Percentiles rank a stretch among this genome's conserved stretches.
phyloP scores from a whole-genome alignment of 495 filamentous ascomycete species.

The Aspergillus sclerotioniger region DNA sequence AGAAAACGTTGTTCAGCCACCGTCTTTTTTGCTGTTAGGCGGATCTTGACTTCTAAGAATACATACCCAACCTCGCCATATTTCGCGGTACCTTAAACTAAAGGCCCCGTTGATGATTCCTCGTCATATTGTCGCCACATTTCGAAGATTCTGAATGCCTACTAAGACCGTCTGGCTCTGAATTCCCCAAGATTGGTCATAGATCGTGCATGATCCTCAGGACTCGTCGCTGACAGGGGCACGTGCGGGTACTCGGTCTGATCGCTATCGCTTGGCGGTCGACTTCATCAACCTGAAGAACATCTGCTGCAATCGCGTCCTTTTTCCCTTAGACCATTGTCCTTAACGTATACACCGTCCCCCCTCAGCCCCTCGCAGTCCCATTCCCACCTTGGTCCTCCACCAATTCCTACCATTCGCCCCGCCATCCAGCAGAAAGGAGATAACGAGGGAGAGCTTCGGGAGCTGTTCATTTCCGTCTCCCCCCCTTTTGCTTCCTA shows the following conservation, averaged over 20 bases:
- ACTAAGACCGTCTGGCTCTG: not conserved
- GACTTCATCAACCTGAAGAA: slow-evolving; percentile 16
- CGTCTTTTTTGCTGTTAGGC: slow-evolving; percentile 19
- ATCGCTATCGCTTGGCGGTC: slow-evolving; percentile 18
- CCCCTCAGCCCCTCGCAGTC: not conserved
- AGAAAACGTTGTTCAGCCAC: slow-evolving; percentile 26
- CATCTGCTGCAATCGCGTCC: slow-evolving; percentile 5
- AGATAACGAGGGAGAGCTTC: slow-evolving; percentile 5
- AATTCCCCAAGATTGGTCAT: not conserved
- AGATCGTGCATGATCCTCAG: slow-evolving; percentile 9
- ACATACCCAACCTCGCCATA: slow-evolving; percentile 20
- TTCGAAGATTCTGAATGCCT: not conserved
- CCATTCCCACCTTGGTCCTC: not conserved
- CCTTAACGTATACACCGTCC: not conserved
- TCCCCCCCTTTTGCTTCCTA: slow-evolving; percentile 18
- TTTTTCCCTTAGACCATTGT: not conserved
- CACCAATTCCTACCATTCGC: too few species aligned
- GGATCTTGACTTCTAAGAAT: slow-evolving; percentile 4
- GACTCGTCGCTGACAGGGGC: slow-evolving; percentile 8
- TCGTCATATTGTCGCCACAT: not conserved
- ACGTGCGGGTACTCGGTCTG: slow-evolving; percentile 16
- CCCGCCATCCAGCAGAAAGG: slow-evolving; percentile 1
- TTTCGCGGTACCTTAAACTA: not conserved
- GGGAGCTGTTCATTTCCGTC: slow-evolving; percentile 14
- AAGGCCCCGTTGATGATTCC: not conserved